Evolutionary conservation across 768 basidiomycete species (phyloP), one percentile per base, ranked within the genome.

Genomic region (Phlebiopsis gigantea): DNA sequence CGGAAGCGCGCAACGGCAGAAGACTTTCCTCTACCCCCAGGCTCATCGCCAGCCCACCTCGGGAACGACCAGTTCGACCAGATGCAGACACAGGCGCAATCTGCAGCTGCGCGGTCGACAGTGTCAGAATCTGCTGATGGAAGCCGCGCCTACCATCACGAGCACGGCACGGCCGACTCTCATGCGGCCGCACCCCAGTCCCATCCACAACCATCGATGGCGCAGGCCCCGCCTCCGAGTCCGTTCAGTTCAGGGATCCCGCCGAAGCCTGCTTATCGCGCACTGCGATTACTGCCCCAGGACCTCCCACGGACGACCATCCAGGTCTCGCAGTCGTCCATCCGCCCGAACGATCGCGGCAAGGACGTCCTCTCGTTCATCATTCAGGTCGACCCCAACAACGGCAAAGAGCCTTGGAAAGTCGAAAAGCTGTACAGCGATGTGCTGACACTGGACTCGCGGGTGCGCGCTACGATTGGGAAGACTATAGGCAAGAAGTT

Each of bases 391-490:
- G 77, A 84, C 60, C 87, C 88, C 9, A 82, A 84, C 2, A 76
- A 79, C 57, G 81, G 81, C 17, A 91, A 91, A 65, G 84, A 85
- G 19, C 71, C 79, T 0, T 92, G 90, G 82, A 87, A 79, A 66
- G 82, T 99, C 14, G 93, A 97, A 73, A 99, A 99, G 73, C 76
- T 92, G 72, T 97, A 93, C 72, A 89, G 87, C 47, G 96, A 98
- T 62, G 89, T 98, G 21, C 74, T 96, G n/a, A 84, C 80, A 48
- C 75, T 99, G 41, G 97, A 99, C 66, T 80, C 85, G 59, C 79
- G 86, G 24, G 79, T 98, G 51, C 82, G 90, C 53, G 65, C 68
- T 21, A 60, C 62, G 22, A 65, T 76, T 21, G 84, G 85, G 14
- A 87, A 85, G 68, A 80, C 79, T 49, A 75, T 88, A 19, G 81